Evolutionary conservation across 2,329 filamentous ascomycete species (phyloP).

Genomic region (Cladophialophora exuberans): DNA sequence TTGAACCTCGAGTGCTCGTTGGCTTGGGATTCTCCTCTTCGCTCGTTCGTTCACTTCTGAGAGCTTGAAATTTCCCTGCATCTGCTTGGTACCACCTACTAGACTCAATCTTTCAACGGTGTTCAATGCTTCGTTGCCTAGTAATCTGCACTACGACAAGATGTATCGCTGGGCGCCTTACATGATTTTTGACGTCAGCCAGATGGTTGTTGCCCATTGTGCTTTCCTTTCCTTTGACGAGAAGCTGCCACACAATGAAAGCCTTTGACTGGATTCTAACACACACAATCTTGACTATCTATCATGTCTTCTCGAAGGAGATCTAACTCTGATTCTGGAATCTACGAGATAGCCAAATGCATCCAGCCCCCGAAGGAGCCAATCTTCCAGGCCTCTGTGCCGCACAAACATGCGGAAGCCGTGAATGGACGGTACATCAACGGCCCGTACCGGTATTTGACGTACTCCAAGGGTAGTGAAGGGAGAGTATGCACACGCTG

Average conservation of each 20-base stretch:
- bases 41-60: too few species aligned
- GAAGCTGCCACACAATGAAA: neutral
- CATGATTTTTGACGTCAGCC: too few species aligned
- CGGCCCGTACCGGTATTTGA: neutral
- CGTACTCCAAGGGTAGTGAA: neutral
- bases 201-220: too few species aligned
- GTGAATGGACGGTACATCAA: neutral
- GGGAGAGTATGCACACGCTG: conserved; percentile 10
- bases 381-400: neutral
- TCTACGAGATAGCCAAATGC: neutral
- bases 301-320: neutral
- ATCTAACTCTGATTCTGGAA: neutral
- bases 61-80: too few species aligned
- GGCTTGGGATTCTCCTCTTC: too few species aligned
- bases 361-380: neutral
- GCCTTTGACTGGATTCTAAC: neutral
- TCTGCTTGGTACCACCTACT: too few species aligned
- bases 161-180: too few species aligned
- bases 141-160: too few species aligned
- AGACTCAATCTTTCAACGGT: too few species aligned
- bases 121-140: too few species aligned
- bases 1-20: too few species aligned
- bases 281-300: neutral
- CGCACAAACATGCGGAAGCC: neutral
- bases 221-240: too few species aligned